Evolutionary conservation across 768 basidiomycete genomes (phyloP).

Genomic region (Trametes cingulata): DNA sequence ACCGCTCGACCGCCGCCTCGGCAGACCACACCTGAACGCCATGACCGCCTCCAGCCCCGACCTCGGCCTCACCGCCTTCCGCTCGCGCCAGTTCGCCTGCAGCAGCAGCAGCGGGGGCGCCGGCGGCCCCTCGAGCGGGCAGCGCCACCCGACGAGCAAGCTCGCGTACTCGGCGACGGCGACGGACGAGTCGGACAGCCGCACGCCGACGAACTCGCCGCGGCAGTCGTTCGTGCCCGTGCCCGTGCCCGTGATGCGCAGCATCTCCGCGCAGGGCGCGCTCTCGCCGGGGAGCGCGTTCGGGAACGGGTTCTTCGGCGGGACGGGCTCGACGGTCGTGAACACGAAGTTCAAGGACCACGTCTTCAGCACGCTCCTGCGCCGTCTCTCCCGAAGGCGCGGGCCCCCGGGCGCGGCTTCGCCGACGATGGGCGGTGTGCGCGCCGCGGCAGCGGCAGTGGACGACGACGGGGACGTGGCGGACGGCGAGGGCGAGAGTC

Average conservation of each 20-base stretch:
- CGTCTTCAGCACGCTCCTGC: conserved; percentile 87
- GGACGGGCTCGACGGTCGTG: conserved; percentile 89
- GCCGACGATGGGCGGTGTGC: background rate
- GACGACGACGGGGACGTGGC: conserved; percentile 42
- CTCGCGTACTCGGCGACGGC: conserved; percentile 30
- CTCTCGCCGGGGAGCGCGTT: conserved; percentile 18
- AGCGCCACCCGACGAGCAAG: conserved; percentile 20
- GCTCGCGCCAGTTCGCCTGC: conserved; percentile 4
- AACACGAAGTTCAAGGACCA: conserved; percentile 95
- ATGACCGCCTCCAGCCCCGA: conserved; percentile 74
- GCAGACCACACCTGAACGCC: conserved; percentile 45
- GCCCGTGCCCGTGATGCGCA: background rate
- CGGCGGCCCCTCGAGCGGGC: background rate
- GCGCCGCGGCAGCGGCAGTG: conserved; percentile 1
- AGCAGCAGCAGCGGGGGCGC: background rate
- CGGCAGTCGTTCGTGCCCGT: conserved; percentile 7
- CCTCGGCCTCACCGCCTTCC: conserved; percentile 39
- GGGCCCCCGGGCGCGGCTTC: no score
- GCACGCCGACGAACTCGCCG: conserved; percentile 33
- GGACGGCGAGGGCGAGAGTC: conserved; percentile 41
- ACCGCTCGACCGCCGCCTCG: conserved; percentile 37
- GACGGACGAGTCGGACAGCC: conserved; percentile 14
- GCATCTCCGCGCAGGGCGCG: conserved; percentile 8
- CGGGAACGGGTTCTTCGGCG: conserved; percentile 64
- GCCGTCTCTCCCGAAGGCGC: conserved; percentile 60